These are phyloP conservation scores for Huntiella decipiens DNA, from an alignment of 2,329 filamentous ascomycete genomes.

Conservation along the genomic window DNA sequence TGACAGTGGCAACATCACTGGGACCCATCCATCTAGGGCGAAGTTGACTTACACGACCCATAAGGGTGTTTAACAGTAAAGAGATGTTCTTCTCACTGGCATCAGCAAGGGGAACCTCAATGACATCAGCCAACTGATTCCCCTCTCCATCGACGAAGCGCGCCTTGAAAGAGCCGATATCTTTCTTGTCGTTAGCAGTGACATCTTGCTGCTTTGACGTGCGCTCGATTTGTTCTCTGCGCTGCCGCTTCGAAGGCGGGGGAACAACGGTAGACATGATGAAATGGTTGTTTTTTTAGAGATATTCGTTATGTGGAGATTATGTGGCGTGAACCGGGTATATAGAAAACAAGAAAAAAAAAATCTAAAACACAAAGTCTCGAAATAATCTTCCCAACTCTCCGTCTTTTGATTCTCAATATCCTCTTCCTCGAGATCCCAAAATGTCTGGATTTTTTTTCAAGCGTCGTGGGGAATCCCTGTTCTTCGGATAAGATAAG, in stretches of 20 bases:
- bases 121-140: constrained; percentile 50
- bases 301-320: background rate
- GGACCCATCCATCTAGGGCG: too few relatives aligned
- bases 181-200: constrained; percentile 43
- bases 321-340: background rate
- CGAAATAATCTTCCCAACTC: background rate
- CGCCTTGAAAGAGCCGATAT: constrained; percentile 60
- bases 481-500: constrained; percentile 5
- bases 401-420: background rate
- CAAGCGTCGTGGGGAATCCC: constrained; percentile 4
- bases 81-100: constrained; percentile 80
- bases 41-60: constrained; percentile 42
- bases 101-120: constrained; percentile 63
- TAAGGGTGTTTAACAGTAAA: constrained; percentile 64
- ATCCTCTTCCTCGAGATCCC: background rate
- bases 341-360: background rate
- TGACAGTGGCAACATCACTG: background rate
- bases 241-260: constrained; percentile 78
- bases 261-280: constrained; percentile 63
- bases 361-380: background rate
- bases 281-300: background rate
- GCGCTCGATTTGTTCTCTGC: constrained; percentile 52
- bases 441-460: constrained; percentile 5
- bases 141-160: constrained; percentile 71
- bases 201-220: constrained; percentile 60